Conservation (phyloP, 2,329 filamentous ascomycete species). For the Xylariales sp. region DNA sequence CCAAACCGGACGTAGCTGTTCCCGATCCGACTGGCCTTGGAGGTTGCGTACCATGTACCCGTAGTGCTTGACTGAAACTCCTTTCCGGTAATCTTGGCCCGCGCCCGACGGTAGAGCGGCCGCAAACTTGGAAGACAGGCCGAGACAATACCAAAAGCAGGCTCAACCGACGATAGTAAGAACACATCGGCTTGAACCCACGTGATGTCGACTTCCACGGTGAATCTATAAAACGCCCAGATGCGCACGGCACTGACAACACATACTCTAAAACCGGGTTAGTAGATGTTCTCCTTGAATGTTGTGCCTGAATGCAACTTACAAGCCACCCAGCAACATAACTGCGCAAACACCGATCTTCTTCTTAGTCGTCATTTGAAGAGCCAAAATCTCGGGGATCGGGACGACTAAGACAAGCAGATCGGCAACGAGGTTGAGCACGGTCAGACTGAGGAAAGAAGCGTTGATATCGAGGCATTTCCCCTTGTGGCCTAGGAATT, state of each 20-base stretch:
- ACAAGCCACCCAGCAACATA: slow-evolving; percentile 50
- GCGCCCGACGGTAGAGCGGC: slow-evolving; percentile 48
- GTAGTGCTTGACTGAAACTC: slow-evolving; percentile 20
- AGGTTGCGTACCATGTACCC: slow-evolving; percentile 34
- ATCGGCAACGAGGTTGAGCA: slow-evolving; percentile 48
- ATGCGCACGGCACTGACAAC: slow-evolving; percentile 48
- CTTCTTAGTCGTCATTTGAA: slow-evolving; percentile 48
- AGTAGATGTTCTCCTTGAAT: not conserved
- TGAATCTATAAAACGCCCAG: slow-evolving; percentile 44
- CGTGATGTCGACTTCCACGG: slow-evolving; percentile 42
- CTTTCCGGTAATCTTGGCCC: slow-evolving; percentile 36
- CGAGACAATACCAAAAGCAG: slow-evolving; percentile 52
- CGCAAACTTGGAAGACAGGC: slow-evolving; percentile 52
- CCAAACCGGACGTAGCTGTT: slow-evolving; percentile 43
- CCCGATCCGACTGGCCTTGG: slow-evolving; percentile 37
- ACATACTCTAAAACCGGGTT: slow-evolving; percentile 43
- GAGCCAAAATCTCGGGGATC: slow-evolving; percentile 46
- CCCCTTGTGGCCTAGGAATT: slow-evolving; percentile 41
- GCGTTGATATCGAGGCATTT: slow-evolving; percentile 45
- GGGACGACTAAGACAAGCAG: slow-evolving; percentile 49
- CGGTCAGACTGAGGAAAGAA: slow-evolving; percentile 46
- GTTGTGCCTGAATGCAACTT: slow-evolving; percentile 24
- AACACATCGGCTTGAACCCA: slow-evolving; percentile 49
- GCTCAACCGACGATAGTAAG: slow-evolving; percentile 51
- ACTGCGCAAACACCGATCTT: slow-evolving; percentile 48